These are phyloP conservation scores for Didymella keratinophila DNA, from an alignment of 2,329 filamentous ascomycete genomes.

Conservation along the genomic window DNA sequence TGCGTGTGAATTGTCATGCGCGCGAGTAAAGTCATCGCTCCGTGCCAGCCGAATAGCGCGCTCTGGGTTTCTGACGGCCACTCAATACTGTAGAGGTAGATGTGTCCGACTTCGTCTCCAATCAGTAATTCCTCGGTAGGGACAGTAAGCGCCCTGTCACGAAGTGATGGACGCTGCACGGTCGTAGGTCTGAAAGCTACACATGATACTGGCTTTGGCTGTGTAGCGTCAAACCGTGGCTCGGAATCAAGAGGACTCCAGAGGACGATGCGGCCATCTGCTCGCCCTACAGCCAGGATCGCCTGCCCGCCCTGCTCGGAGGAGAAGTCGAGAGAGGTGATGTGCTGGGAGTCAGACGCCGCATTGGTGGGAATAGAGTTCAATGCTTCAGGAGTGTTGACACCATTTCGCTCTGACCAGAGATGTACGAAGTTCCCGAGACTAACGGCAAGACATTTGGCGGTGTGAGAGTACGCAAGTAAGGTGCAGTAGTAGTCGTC, in stretches of 20 bases:
- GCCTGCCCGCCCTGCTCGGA: conserved; percentile 76
- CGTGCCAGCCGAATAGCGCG: conserved; percentile 77
- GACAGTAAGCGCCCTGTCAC: conserved; percentile 61
- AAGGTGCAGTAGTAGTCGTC: conserved; percentile 97
- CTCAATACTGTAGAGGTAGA: conserved; percentile 90
- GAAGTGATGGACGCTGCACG: conserved; percentile 59
- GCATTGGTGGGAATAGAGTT: conserved; percentile 58
- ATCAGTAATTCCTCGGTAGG: conserved; percentile 84
- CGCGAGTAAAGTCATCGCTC: conserved; percentile 78
- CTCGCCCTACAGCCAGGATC: conserved; percentile 85
- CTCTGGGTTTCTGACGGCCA: conserved; percentile 70
- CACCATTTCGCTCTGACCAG: conserved; percentile 81
- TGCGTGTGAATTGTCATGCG: conserved; percentile 82
- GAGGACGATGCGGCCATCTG: conserved; percentile 76
- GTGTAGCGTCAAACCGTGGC: conserved; percentile 77
- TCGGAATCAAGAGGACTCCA: conserved; percentile 77
- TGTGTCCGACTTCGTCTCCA: conserved; percentile 80
- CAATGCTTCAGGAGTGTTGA: conserved; percentile 64
- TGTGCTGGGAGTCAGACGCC: conserved; percentile 51
- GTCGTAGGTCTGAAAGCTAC: conserved; percentile 78
- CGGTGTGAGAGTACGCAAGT: conserved; percentile 80
- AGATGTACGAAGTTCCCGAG: conserved; percentile 81
- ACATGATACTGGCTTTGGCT: conserved; percentile 77
- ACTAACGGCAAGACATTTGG: conserved; percentile 82
- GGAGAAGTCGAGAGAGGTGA: conserved; percentile 92